Percentiles rank a stretch among this genome's conserved stretches.
phyloP scores from a whole-genome alignment of 148 eudicot genomes.

The Selenicereus undatus region DNA sequence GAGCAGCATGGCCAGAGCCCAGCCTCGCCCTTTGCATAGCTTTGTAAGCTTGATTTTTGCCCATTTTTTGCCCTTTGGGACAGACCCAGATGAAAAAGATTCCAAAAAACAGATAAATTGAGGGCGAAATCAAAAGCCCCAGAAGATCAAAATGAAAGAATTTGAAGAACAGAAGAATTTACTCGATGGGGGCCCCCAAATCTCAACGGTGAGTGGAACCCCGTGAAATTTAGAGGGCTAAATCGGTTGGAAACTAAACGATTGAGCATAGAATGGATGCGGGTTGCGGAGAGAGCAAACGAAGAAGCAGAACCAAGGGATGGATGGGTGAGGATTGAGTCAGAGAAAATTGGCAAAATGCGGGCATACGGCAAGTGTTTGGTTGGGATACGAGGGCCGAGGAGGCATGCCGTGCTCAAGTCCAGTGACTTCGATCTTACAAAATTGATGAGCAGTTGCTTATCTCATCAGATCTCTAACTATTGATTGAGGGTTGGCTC shows the following conservation, averaged over 20 bases:
- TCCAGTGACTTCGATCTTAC: background rate
- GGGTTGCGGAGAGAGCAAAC: background rate
- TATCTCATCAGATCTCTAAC: background rate
- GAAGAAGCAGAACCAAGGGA: conserved; percentile 8
- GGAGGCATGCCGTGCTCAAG: background rate
- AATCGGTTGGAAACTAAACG: conserved; percentile 8
- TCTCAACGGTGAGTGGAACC: conserved; percentile 17
- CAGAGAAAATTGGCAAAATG: background rate
- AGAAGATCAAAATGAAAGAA: background rate
- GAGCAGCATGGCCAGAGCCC: conserved; percentile 55
- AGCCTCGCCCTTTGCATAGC: conserved; percentile 79
- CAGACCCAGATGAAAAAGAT: conserved; percentile 29
- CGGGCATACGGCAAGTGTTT: background rate
- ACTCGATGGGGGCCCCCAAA: background rate
- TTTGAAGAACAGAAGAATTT: background rate
- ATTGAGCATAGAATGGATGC: background rate
- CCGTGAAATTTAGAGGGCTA: conserved; percentile 5
- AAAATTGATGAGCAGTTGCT: too few relatives aligned
- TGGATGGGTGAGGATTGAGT: conserved; percentile 2
- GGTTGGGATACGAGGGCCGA: background rate
- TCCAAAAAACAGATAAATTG: background rate
- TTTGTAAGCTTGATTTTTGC: conserved; percentile 84
- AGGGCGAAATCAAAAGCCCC: conserved; percentile 18
- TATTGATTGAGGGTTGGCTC: too few relatives aligned
- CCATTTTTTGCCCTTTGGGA: conserved; percentile 38